Evolutionary conservation across 495 filamentous ascomycete genomes (phyloP), one percentile per base, ranked within the genome.

Genomic region (Rhypophila decipiens): DNA sequence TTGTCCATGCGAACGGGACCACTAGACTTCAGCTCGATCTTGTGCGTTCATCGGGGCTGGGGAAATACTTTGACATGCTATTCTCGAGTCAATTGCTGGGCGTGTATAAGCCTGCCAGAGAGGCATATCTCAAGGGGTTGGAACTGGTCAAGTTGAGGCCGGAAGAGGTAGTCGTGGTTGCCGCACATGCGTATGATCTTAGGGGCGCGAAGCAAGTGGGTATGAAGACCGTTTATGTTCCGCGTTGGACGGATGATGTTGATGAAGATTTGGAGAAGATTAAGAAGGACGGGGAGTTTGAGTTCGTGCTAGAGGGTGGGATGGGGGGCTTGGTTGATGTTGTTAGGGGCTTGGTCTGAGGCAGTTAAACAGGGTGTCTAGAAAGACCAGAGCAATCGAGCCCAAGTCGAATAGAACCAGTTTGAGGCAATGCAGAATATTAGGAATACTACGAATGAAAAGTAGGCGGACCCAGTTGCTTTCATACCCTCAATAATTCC

Each of bases 1-100:
- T 75, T 21, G 74, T 79, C 19, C 67, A 73, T 38, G 74, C 76
- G n/a, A 80, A 80, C 47, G 76, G 75, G 0, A 75, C 72, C 2
- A 75, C 74, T 23, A 66, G 76, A 38, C 61, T 79, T 21, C 77
- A 79, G 56, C 69, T 80, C 13, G 72, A 78, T 53, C 56, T 79
- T 5, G 58, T 52, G 12, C 60, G 66, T 13, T 76, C 75, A 0
- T 73, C 75, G 0, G 71, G 67, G 4, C 44, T 79, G 23, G 42
- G 47, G 3, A n/a, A n/a, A n/a, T n/a, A n/a, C n/a, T 82, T 78
- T 59, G 56, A 76, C 52, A 71, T 72, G 66, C 42, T 79, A 2
- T 75, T 77, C 24, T 77, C 76, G 0, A 76, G 73, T 43, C 59
- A 76, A 54, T 47, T 77, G n/a, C 49, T 78, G 2, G 71, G 72